Evolutionary conservation across 177 flowering plant species (phyloP).

Genomic region (Vitis hybrid): DNA sequence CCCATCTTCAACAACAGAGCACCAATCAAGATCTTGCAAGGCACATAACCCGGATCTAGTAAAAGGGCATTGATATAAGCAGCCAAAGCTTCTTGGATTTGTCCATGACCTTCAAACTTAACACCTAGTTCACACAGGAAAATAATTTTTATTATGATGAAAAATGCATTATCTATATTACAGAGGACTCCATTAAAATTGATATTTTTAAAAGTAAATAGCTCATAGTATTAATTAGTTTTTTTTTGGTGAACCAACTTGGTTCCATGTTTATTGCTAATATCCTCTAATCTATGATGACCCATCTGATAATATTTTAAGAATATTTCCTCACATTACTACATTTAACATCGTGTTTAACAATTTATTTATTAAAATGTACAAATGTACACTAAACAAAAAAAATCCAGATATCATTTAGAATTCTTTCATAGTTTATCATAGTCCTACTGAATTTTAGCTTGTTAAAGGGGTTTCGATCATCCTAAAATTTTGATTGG

Average conservation of each 20-base stretch:
- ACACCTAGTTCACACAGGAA: slow-evolving; percentile 41
- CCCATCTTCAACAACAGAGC: slow-evolving; percentile 57
- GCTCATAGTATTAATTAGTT: not conserved
- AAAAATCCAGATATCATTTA: no score
- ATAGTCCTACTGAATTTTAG: no score
- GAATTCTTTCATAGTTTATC: no score
- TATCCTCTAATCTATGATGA: no score
- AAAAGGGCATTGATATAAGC: slow-evolving; percentile 55
- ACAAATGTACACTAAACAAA: no score
- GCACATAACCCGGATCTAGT: slow-evolving; percentile 63
- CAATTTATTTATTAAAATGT: no score
- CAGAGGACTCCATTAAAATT: not conserved
- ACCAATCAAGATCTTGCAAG: slow-evolving; percentile 64
- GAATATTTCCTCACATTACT: no score
- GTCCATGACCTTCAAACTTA: slow-evolving; percentile 61
- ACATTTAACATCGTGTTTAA: no score
- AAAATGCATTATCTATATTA: not conserved
- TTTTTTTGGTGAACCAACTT: not conserved
- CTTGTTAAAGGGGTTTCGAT: no score
- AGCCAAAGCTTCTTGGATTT: slow-evolving; percentile 49
- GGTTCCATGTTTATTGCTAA: no score
- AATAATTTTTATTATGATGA: not conserved
- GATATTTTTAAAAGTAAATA: not conserved
- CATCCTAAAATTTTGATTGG: no score
- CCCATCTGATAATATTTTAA: no score